These are phyloP conservation scores for Polyplosphaeria fusca DNA, from an alignment of 495 filamentous ascomycete genomes.

Conservation along the genomic window DNA sequence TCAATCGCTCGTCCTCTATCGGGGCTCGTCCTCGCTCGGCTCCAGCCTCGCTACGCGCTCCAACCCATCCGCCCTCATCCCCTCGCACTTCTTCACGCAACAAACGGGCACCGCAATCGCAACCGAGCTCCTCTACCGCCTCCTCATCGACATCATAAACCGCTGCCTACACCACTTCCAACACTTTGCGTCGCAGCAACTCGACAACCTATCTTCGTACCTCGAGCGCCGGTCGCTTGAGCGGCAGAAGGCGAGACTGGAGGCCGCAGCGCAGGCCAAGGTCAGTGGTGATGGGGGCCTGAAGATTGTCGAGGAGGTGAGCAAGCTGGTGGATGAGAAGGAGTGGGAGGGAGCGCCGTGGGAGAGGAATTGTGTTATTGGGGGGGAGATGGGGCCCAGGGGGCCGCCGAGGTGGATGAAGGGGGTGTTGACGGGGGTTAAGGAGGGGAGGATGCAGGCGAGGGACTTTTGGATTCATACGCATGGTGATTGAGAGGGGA, in stretches of 20 bases:
- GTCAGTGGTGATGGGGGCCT: neutral
- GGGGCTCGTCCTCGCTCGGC: neutral
- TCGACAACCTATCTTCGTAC: slow-evolving; percentile 7
- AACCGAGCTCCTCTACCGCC: slow-evolving; percentile 28
- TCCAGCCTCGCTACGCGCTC: neutral
- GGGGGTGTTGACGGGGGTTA: too few relatives aligned
- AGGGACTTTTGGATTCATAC: too few relatives aligned
- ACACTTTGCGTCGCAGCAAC: slow-evolving; percentile 4
- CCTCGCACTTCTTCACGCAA: slow-evolving; percentile 9
- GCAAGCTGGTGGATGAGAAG: slow-evolving; percentile 10
- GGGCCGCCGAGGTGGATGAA: too few relatives aligned
- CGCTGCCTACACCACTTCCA: slow-evolving; percentile 9
- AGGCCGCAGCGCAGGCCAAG: neutral
- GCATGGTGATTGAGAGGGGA: too few relatives aligned
- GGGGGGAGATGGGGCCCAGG: too few relatives aligned
- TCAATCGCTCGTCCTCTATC: slow-evolving; percentile 19
- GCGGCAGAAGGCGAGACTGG: neutral
- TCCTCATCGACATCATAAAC: slow-evolving; percentile 22
- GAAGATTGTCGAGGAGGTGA: slow-evolving; percentile 8
- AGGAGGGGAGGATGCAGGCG: too few relatives aligned
- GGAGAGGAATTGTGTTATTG: too few relatives aligned
- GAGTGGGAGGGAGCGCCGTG: too few relatives aligned
- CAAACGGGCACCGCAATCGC: slow-evolving; percentile 25
- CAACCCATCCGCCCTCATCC: neutral
- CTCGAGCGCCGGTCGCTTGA: slow-evolving; percentile 11